Base-by-base conservation (phyloP, 208 protist genomes). In the Endotrypanum monterogeii region DNA sequence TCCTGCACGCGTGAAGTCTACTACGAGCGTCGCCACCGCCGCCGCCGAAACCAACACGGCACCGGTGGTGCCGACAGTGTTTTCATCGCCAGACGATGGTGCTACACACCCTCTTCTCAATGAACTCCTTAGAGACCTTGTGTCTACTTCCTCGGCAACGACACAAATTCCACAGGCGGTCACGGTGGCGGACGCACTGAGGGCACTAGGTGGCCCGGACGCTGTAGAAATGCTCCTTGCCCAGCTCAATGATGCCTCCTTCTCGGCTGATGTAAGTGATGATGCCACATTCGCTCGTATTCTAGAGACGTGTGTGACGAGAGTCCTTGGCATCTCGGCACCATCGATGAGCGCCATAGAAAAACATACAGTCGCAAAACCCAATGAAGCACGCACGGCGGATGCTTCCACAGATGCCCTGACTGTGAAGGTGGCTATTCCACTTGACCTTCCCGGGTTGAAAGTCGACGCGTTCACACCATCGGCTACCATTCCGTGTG, bases 181-280 rank as follows among this genome's bases (percentile, higher is more conserved):
- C 8, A 57, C 71, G 0, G 14, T 81, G 30, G n/a, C 55, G 3
- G 71, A 71, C 14, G 76, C 71, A 5, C 35, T 81, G 5, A 32
- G 57, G 4, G 70, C 56, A 48, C 20, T 81, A 52, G 76, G 76
- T 23, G 76, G 71, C 12, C 48, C 55, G 8, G 56, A 67, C 37
- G 58, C 32, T 18, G 46, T 81, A 35, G 76, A 72, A 41, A 25
- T 4, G 35, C 51, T 76, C 1, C 57, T 81, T 28, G 54, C 51
- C 16, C 46, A 62, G 50, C 76, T 81, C 20, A 23, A 68, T 4
- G 39, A 58, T 41, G 12, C 55, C 7, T 30, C 76, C 0, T 37
- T 39, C 23, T 28, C 50, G 11, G 11, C 41, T 1, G 52, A 58
- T 14, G 46, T 11, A 2, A 48, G 39, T 3, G 37, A 80, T n/a